Percentiles rank a stretch among this genome's conserved stretches.
These are phyloP conservation scores for Starmerella khaoyaiensis DNA, from an alignment of 805 yeast species.

Conservation along the genomic window DNA sequence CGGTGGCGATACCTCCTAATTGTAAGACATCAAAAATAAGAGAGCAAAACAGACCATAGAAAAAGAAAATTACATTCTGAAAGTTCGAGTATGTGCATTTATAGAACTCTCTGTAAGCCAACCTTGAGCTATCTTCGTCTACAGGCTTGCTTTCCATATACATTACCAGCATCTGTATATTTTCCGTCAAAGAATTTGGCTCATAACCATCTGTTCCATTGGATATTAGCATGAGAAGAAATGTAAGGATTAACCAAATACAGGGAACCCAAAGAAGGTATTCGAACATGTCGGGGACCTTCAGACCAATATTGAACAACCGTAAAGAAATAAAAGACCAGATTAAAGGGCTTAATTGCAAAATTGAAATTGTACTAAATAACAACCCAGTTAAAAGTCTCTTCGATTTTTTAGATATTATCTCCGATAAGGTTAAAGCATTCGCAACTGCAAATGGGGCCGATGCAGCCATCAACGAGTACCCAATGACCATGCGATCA, in stretches of 20 bases:
- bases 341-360: slow-evolving; percentile 12
- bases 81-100: too few relatives aligned
- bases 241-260: not conserved
- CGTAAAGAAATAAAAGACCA: slow-evolving; percentile 2
- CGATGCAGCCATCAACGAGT: slow-evolving; percentile 14
- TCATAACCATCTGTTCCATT: not conserved
- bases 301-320: not conserved
- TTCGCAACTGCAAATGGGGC: slow-evolving; percentile 18
- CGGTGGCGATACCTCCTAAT: slow-evolving; percentile 9
- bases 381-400: not conserved
- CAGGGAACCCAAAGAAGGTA: slow-evolving; percentile 11
- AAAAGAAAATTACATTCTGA: slow-evolving; percentile 3
- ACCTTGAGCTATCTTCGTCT: too few relatives aligned
- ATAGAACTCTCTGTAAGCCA: too few relatives aligned
- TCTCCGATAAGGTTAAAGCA: slow-evolving; percentile 5
- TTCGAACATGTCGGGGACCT: slow-evolving; percentile 6
- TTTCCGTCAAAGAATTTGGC: not conserved
- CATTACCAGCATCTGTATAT: too few relatives aligned
- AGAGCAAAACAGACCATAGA: slow-evolving; percentile 3
- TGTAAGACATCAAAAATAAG: slow-evolving; percentile 7
- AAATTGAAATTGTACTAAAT: slow-evolving; percentile 1
- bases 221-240: slow-evolving; percentile 11
- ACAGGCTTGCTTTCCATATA: too few relatives aligned
- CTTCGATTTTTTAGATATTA: not conserved
- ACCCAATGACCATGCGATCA: slow-evolving; percentile 17